Base-by-base conservation (phyloP, 2,329 filamentous ascomycete genomes). In the Aurifilum marmelostoma region DNA sequence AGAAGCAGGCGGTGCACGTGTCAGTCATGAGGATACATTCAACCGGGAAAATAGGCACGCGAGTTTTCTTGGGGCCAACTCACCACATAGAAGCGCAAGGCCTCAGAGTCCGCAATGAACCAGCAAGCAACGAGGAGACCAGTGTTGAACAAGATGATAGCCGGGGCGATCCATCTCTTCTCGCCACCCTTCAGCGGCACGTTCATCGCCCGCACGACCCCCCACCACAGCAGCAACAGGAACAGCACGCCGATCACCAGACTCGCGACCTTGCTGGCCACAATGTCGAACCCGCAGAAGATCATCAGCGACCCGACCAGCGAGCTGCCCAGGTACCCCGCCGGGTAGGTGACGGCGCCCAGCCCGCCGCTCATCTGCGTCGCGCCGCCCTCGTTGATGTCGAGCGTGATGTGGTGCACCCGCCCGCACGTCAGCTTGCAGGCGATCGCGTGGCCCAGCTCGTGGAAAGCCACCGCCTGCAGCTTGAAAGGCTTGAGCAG, bases 401-500 rank as follows among this genome's bases (percentile, higher is more conserved):
- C 90, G 29, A 93, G 85, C 29, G 86, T 89, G 75, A 94, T 93
- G 52, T 88, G 91, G 76, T 92, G 88, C 73, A 94, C 92, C 67
- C 82, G 84, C 5, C 92, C 92, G 67, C 92, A 92, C 0, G 92
- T 94, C 70, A 89, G 86, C 72, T 90, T 86, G 52, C 91, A 90
- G 1, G 88, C 88, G 74, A 93, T 87, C 63, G 92, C 92, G 79
- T 94, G 92, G 16, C 90, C 88, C 75, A 94, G 89, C 73, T 94
- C 92, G 80, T 94, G 92, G 78, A 94, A 94, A 50, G 92, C 92
- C 72, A 94, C 94, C 65, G 92, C 91, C 27, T 94, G 85, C 91
- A 94, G 93, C 89, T 94, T 94, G 82, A 94, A 94, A 4, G 92
- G 92, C 91, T 91, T 94, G 47, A 94, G 80, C 1, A 90, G 84